These are phyloP conservation scores for Geotrichum restrictum DNA, from an alignment of 1,139 yeast species.

Conservation along the genomic window DNA sequence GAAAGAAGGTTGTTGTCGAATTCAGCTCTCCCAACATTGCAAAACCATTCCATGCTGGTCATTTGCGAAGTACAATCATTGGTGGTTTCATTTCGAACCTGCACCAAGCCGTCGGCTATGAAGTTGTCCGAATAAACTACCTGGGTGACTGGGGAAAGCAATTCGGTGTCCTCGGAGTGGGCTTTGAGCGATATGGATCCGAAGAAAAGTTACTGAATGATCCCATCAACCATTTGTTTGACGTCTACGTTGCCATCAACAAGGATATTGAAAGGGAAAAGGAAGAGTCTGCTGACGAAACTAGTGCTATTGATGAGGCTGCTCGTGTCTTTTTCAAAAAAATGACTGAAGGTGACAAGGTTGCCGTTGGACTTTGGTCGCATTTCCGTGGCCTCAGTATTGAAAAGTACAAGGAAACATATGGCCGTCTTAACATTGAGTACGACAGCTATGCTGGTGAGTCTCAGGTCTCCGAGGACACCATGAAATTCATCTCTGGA, in stretches of 20 bases:
- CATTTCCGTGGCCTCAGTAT: constrained; percentile 88
- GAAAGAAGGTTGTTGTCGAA: constrained; percentile 74
- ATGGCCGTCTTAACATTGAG: constrained; percentile 83
- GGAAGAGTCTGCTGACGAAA: constrained; percentile 43
- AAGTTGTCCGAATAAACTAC: constrained; percentile 85
- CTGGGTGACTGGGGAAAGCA: constrained; percentile 99
- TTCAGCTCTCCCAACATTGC: constrained; percentile 98
- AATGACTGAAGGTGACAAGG: constrained; percentile 92
- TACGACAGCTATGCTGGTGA: constrained; percentile 93
- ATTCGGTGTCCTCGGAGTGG: constrained; percentile 92
- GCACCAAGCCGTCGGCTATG: constrained; percentile 87
- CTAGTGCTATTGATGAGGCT: constrained; percentile 62
- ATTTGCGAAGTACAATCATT: constrained; percentile 92
- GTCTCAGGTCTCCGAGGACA: constrained; percentile 78
- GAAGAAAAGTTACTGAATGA: constrained; percentile 68
- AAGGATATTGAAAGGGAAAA: constrained; percentile 75
- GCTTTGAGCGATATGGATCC: constrained; percentile 78
- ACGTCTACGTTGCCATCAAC: constrained; percentile 86
- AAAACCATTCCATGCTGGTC: constrained; percentile 99
- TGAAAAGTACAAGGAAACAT: constrained; percentile 78
- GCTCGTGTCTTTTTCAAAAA: constrained; percentile 84
- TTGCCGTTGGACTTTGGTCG: constrained; percentile 75
- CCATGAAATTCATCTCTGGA: constrained; percentile 64
- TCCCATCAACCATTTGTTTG: constrained; percentile 92
- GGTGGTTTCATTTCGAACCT: constrained; percentile 94